Percentiles rank a stretch among this genome's conserved stretches.
Conservation (phyloP, 2,329 filamentous ascomycete genomes). For the Xylariales sp. region DNA sequence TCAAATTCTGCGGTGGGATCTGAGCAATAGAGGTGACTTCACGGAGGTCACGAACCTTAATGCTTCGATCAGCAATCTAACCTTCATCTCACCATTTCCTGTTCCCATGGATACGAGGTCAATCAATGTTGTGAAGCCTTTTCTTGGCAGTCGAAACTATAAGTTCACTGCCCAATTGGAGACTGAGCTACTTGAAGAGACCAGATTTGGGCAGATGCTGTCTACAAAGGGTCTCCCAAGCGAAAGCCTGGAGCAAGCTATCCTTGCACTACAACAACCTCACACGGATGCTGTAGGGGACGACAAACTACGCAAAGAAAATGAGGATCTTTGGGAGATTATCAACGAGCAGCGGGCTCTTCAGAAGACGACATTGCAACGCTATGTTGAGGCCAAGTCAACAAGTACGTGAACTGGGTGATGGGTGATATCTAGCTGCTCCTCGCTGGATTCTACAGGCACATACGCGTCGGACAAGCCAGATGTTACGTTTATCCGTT, state of each 20-base stretch:
- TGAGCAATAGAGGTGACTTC: constrained; percentile 64
- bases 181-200: constrained; percentile 31
- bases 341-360: constrained; percentile 38
- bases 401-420: constrained; percentile 17
- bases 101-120: constrained; percentile 44
- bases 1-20: constrained; percentile 76
- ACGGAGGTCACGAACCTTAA: constrained; percentile 68
- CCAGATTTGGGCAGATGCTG: constrained; percentile 41
- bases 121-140: constrained; percentile 74
- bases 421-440: no score
- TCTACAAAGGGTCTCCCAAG: constrained; percentile 41
- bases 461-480: no score
- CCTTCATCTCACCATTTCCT: constrained; percentile 62
- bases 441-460: no score
- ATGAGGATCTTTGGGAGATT: constrained; percentile 39
- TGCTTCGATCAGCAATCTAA: constrained; percentile 76
- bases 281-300: constrained; percentile 21
- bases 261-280: constrained; percentile 39
- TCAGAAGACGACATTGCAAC: constrained; percentile 32
- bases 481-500: no score
- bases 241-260: constrained; percentile 44
- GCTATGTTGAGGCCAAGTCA: constrained; percentile 22
- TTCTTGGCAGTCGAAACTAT: constrained; percentile 61
- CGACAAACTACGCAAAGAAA: constrained; percentile 32
- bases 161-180: constrained; percentile 62